Conservation (phyloP, 2,329 filamentous ascomycete genomes). For the Alternaria sp. region DNA sequence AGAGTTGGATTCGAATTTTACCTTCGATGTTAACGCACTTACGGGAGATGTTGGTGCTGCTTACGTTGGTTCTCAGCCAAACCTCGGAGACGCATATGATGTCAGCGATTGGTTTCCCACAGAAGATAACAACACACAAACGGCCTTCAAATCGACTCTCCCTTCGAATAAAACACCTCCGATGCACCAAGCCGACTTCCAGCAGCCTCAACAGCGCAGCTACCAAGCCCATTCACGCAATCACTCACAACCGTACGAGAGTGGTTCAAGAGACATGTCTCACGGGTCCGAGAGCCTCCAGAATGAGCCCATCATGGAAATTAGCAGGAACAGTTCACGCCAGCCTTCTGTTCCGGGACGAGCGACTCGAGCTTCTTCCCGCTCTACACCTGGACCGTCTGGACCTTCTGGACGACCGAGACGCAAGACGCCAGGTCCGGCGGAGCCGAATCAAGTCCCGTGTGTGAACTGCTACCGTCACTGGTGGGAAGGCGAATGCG, state of each 20-base stretch:
- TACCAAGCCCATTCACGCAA: not conserved
- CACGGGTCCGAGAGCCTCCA: not conserved
- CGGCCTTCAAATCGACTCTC: not conserved
- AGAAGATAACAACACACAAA: not conserved
- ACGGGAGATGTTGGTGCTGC: not conserved
- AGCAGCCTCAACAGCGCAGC: not conserved
- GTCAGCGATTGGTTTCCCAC: not conserved
- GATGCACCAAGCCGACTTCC: not conserved
- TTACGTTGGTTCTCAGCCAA: not conserved
- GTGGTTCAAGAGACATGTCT: not conserved
- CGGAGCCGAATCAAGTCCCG: not conserved
- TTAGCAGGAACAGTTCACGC: not conserved
- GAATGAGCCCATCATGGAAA: not conserved
- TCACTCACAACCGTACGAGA: not conserved
- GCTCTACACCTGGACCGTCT: not conserved
- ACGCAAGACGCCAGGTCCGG: not conserved
- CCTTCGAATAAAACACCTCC: not conserved
- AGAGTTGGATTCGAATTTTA: not conserved
- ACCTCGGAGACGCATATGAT: not conserved
- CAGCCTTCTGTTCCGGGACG: not conserved
- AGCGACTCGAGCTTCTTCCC: not conserved
- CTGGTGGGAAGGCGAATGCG: not conserved
- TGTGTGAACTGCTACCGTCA: conserved; percentile 1
- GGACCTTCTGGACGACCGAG: not conserved
- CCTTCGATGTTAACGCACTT: not conserved